Evolutionary conservation across 257 asterid species (phyloP).

Genomic region (Solanum okadae): DNA sequence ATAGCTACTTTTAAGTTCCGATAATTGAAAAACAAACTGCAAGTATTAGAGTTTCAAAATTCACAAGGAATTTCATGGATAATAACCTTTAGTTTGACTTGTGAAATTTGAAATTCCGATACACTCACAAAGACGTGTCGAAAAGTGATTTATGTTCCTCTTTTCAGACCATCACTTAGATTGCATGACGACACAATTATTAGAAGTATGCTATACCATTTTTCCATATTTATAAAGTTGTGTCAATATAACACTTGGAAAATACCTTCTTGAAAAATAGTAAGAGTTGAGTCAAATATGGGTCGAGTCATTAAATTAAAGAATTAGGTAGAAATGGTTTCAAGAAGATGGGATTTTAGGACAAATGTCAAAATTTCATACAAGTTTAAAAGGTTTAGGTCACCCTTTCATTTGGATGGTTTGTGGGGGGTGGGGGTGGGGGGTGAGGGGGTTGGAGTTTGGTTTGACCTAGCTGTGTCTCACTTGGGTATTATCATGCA

Average conservation of each 20-base stretch:
- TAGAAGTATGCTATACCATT: not conserved
- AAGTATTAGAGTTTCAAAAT: not conserved
- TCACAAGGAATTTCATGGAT: not conserved
- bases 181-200: too few species aligned
- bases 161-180: not conserved
- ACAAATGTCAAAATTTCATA: not conserved
- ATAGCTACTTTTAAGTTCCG: not conserved
- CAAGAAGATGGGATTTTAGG: not conserved
- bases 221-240: too few species aligned
- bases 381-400: not conserved
- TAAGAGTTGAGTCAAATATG: not conserved
- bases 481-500: slow-evolving; percentile 17
- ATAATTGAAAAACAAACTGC: not conserved
- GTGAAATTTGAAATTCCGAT: not conserved
- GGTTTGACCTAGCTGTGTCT: slow-evolving; percentile 36
- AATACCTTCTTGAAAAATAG: not conserved
- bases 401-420: not conserved
- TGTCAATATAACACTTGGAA: not conserved
- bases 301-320: not conserved
- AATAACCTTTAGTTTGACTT: not conserved
- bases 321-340: not conserved
- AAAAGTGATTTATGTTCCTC: not conserved
- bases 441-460: slow-evolving; percentile 10
- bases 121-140: not conserved
- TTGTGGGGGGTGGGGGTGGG: not conserved